Evolutionary conservation across 768 basidiomycete genomes (phyloP).

Genomic region (Strobilomyces confusus): DNA sequence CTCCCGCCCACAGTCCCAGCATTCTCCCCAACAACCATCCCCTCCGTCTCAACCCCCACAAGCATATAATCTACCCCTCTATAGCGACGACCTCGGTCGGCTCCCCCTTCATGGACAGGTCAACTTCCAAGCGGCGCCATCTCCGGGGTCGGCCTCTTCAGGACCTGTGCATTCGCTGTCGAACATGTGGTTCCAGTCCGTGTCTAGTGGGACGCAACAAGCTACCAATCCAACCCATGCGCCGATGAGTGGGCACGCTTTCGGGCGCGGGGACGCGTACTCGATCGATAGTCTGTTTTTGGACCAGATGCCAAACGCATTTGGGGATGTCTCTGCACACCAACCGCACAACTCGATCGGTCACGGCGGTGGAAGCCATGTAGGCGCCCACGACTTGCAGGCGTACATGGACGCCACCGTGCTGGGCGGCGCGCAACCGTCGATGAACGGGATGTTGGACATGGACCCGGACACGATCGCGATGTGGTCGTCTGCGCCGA

Average conservation of each 20-base stretch:
- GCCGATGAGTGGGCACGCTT: constrained; percentile 1
- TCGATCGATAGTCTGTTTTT: constrained; percentile 23
- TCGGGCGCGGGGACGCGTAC: constrained; percentile 8
- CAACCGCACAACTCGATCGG: neutral
- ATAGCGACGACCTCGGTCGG: constrained; percentile 54
- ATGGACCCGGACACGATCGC: constrained; percentile 50
- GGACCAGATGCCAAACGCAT: constrained; percentile 14
- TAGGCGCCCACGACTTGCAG: constrained; percentile 5
- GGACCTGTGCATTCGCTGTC: constrained; percentile 1
- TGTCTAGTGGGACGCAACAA: constrained; percentile 2
- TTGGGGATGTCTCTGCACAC: neutral
- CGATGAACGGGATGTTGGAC: constrained; percentile 9
- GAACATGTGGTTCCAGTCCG: constrained; percentile 21
- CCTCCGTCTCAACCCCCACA: constrained; percentile 9
- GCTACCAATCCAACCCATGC: neutral
- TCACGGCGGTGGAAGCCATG: no score
- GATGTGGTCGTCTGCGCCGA: constrained; percentile 62
- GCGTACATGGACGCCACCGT: constrained; percentile 11
- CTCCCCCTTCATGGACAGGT: constrained; percentile 42
- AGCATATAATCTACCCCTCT: constrained; percentile 46
- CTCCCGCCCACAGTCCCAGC: constrained; percentile 12
- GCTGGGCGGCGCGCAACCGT: neutral
- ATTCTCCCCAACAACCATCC: constrained; percentile 1
- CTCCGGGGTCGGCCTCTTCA: constrained; percentile 2
- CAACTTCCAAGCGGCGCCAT: constrained; percentile 6